Evolutionary conservation across 169 alveolate species (phyloP), one percentile per base, ranked within the genome.

Genomic region (Cryptosporidium viatorum): DNA sequence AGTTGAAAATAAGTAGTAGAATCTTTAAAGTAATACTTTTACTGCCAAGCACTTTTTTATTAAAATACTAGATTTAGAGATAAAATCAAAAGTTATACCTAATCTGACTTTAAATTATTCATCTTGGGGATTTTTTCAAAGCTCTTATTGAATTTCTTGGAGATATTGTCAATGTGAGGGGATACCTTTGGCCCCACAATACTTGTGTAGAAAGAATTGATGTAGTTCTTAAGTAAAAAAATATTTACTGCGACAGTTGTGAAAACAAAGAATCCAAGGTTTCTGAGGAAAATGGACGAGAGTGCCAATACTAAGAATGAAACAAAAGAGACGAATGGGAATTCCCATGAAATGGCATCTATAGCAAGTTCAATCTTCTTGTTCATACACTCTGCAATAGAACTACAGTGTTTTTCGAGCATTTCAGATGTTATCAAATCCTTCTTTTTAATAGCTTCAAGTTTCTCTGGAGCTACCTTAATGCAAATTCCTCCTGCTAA

Each of bases 281-380:
- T 62, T 80, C 75, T 59, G 26, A 80, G 68, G 43, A 80, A 80
- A 18, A 80, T 62, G 3, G 89, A 55, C 18, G 80, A 59, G 35
- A 59, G 23, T 31, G 59, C 41, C 16, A 80, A 50, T 41, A 41
- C 45, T 80, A 65, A 21, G 68, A 80, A 80, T 35, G 68, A 29
- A 12, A 65, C 59, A 45, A 80, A 80, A n/a, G 89, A 80, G 1
- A 80, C 45, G 18, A 80, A 62, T 43, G 89, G 89, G 48, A 37
- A 41, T 18, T 80, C 89, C 89, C 89, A 80, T 31, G 89, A 43
- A n/a, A 80, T 43, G 21, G 74, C n/a, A 48, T 41, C 89, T 59
- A 80, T 62, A 80, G 59, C 55, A 35, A 41, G 26, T 29, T 80
- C 89, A 35, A 80, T 65, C 62, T 43, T 59, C 52, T 55, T 62